Evolutionary conservation across 441 rosid genomes (phyloP).

Genomic region (Gossypium lobatum): DNA sequence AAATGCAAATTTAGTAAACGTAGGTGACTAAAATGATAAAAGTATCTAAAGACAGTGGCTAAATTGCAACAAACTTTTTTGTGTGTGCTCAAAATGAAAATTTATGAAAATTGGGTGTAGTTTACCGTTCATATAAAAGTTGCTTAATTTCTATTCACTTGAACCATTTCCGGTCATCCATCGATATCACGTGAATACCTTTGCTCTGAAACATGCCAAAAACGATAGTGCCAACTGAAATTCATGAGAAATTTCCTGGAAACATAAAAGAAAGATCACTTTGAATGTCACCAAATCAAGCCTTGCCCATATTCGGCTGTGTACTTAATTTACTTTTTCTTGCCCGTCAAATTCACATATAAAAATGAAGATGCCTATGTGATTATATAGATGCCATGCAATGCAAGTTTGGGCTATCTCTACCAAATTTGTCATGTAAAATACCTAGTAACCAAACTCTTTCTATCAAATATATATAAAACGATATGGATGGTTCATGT

Average conservation of each 20-base stretch:
- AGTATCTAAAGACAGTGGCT: too few relatives aligned
- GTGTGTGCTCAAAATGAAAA: too few relatives aligned
- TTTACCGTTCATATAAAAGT: too few relatives aligned
- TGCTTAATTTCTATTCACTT: neutral
- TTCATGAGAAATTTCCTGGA: conserved; percentile 11
- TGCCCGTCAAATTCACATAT: neutral
- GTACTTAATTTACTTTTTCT: neutral
- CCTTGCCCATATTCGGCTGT: neutral
- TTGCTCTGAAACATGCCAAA: neutral
- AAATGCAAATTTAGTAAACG: too few relatives aligned
- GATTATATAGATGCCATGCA: neutral
- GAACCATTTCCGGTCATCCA: neutral
- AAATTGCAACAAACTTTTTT: too few relatives aligned
- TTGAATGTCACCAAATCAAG: neutral
- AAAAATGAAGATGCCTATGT: neutral
- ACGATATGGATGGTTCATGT: neutral
- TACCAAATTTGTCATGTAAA: neutral
- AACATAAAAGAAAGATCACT: conserved; percentile 1
- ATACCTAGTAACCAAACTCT: neutral
- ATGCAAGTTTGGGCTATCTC: conserved; percentile 1
- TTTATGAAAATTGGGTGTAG: too few relatives aligned
- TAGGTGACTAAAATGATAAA: too few relatives aligned
- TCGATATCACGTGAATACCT: neutral
- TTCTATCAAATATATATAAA: too few relatives aligned
- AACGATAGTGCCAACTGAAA: neutral